A percentile compares a stretch with the other conserved stretches of the same genome.
Conservation (phyloP, 139 green algal species). For the Trebouxia sp. region DNA sequence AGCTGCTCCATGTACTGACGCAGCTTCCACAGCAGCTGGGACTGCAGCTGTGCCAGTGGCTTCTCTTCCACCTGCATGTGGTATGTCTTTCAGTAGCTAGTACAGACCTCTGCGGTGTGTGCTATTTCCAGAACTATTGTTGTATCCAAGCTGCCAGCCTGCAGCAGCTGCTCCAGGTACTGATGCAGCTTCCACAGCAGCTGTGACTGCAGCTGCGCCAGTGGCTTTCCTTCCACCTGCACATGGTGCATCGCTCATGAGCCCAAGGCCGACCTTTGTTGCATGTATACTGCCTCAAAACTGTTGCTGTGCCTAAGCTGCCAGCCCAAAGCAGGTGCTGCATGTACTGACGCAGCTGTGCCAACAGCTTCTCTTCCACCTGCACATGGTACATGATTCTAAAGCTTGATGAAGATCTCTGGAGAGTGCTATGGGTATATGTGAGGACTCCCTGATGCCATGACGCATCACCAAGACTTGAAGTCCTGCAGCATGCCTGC, state of each 20-base stretch:
- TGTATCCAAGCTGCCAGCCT: slow-evolving; percentile 58
- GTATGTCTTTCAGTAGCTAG: no score
- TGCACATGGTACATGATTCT: no score
- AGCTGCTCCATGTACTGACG: slow-evolving; percentile 36
- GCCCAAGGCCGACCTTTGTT: no score
- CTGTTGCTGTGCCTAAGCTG: slow-evolving; percentile 65
- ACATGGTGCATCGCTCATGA: no score
- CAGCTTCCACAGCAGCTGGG: slow-evolving; percentile 10
- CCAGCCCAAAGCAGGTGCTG: slow-evolving; percentile 48
- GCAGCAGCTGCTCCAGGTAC: slow-evolving; percentile 40
- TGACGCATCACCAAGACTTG: no score
- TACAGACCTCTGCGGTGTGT: no score
- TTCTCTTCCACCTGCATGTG: not conserved
- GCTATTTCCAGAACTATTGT: no score
- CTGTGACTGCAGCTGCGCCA: not conserved
- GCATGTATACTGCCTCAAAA: no score
- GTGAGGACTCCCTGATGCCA: no score
- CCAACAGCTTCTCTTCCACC: not conserved
- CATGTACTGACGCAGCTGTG: slow-evolving; percentile 20
- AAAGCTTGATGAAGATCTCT: no score
- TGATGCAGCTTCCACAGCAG: not conserved
- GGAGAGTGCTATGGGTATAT: slow-evolving; percentile 64
- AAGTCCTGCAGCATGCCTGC: slow-evolving; percentile 38
- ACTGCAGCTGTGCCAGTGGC: not conserved
- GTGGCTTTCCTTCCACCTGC: not conserved